These are phyloP conservation scores for Penicilliopsis zonata DNA, from an alignment of 495 filamentous ascomycete species.

Conservation along the genomic window DNA sequence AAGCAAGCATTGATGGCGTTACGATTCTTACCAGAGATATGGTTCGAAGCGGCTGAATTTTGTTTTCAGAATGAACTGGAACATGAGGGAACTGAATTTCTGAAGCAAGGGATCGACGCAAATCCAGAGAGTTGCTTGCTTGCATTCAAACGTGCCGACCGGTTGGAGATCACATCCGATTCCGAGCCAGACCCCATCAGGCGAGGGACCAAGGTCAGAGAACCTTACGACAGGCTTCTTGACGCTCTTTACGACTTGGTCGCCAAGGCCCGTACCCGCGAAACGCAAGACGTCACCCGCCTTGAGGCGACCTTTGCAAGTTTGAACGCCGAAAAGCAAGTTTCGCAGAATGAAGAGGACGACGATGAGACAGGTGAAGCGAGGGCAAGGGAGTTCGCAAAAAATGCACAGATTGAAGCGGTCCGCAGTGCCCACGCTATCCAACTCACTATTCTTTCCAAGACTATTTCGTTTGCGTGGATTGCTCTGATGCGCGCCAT, in stretches of 20 bases:
- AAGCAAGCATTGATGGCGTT: conserved; percentile 91
- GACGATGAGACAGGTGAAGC: conserved; percentile 46
- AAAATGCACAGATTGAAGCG: conserved; percentile 54
- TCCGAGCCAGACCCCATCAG: conserved; percentile 56
- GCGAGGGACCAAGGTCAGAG: conserved; percentile 62
- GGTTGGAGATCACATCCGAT: conserved; percentile 59
- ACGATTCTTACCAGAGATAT: conserved; percentile 86
- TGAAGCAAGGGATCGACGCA: conserved; percentile 68
- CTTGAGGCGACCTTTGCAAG: conserved; percentile 49
- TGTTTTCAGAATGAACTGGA: conserved; percentile 69
- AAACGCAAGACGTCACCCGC: conserved; percentile 55
- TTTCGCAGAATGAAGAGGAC: conserved; percentile 50
- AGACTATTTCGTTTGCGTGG: conserved; percentile 82
- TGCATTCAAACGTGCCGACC: conserved; percentile 79
- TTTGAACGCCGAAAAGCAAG: conserved; percentile 26
- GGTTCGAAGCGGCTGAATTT: conserved; percentile 91
- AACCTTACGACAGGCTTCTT: conserved; percentile 71
- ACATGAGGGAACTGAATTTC: conserved; percentile 60
- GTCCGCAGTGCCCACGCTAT: conserved; percentile 57
- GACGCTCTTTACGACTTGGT: conserved; percentile 75
- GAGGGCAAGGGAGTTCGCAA: conserved; percentile 39
- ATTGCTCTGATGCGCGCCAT: conserved; percentile 88
- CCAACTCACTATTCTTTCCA: conserved; percentile 60
- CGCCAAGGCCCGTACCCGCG: conserved; percentile 58
- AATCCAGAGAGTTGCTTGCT: conserved; percentile 90